A percentile compares a stretch with the other conserved stretches of the same genome.
These are phyloP conservation scores for Carex sylvatica DNA, from an alignment of 202 grass and related monocot species.

Conservation along the genomic window DNA sequence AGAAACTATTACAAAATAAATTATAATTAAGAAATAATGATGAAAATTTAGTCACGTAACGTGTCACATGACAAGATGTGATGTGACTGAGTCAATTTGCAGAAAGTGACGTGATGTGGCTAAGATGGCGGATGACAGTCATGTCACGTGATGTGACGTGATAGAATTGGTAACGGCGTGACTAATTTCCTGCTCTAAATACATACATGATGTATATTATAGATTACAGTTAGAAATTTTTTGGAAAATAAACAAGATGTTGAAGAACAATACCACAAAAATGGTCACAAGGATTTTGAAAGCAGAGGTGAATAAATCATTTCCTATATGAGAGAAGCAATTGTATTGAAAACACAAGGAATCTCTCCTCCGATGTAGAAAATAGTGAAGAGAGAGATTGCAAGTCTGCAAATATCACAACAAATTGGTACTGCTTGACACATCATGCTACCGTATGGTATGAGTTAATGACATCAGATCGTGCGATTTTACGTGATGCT, in stretches of 20 bases:
- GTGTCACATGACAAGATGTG: too few relatives aligned
- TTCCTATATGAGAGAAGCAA: not conserved
- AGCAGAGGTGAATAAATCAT: not conserved
- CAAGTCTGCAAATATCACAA: not conserved
- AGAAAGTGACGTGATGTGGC: too few relatives aligned
- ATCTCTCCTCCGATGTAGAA: not conserved
- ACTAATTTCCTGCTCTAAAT: too few relatives aligned
- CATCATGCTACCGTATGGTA: conserved; percentile 1
- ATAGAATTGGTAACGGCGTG: rapidly evolving
- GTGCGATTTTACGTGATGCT: not conserved
- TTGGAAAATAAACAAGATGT: not conserved
- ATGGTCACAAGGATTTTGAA: not conserved
- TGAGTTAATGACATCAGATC: not conserved
- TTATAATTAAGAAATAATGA: too few relatives aligned
- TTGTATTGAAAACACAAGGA: not conserved
- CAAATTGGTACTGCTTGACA: not conserved
- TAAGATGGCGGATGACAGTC: too few relatives aligned
- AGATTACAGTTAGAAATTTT: not conserved
- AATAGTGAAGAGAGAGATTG: not conserved
- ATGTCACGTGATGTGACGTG: too few relatives aligned
- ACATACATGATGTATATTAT: not conserved
- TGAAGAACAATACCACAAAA: not conserved
- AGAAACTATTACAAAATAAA: too few relatives aligned
- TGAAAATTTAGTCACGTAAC: too few relatives aligned
- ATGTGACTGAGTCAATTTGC: too few relatives aligned